Base-by-base conservation (phyloP, 148 eudicot species). In the Beta vulgaris region DNA sequence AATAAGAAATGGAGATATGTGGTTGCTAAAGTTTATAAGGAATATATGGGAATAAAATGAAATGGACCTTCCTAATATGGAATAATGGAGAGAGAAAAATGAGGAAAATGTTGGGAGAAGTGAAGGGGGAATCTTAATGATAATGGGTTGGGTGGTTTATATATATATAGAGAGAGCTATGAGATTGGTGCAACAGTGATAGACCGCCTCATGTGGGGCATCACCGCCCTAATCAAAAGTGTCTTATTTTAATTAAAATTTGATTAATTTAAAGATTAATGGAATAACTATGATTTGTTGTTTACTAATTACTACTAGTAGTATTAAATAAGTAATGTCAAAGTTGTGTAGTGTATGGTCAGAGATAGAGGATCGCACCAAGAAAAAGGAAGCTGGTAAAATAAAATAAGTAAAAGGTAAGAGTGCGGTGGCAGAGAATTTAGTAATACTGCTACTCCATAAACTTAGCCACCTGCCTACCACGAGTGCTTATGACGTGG, bases 201-300 rank as follows among this genome's bases (percentile, higher is more conserved):
- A 18, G 54, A 75, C 76, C 71, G 71, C 32, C 60, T 32, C 72
- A 54, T 80, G 76, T 70, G 76, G 82, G 67, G 32, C 68, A 14
- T 51, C 76, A 75, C 79, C 83, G 83, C 66, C 83, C 83, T 34
- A 39, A n/a, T 63, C 26, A 13, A 34, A n/a, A 49, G 16, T 42
- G 4, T 35, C 4, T 67, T 31, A 19, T 55, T 60, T 76, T 55
- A 21, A 6, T n/a, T 29, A 26, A 11, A 43, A 7, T 12, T 48
- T 62, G 4, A 76, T 75, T 57, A 68, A 55, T 10, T n/a, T 39
- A 39, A 36, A 0, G 65, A 36, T 18, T 53, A 36, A 54, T 3
- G 43, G 43, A 49, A n/a, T n/a, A 9, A 18, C 14, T 49, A 49
- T 51, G n/a, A 51, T 53, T n/a, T 53, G 58, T 19, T 3, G 58